A percentile compares a stretch with the other conserved stretches of the same genome.
phyloP scores from a whole-genome alignment of 73 alveolate species.

The Tetrahymena thermophila region DNA sequence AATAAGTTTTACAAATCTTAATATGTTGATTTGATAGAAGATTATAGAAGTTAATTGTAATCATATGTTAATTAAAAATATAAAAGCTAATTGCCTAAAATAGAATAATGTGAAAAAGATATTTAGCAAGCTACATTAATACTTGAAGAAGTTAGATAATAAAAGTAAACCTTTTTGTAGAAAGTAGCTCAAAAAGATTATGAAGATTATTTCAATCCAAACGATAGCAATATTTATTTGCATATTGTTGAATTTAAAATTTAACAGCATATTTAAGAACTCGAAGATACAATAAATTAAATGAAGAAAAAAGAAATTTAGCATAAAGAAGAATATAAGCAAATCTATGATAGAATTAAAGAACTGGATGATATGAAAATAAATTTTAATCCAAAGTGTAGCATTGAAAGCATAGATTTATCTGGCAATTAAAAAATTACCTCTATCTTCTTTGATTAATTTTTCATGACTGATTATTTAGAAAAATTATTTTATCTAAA shows the following conservation, averaged over 20 bases:
- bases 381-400: not conserved
- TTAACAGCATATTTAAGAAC: not conserved
- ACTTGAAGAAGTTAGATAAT: not conserved
- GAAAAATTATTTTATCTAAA: not conserved
- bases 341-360: not conserved
- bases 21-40: not conserved
- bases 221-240: not conserved
- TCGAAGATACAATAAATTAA: not conserved
- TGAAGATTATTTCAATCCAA: not conserved
- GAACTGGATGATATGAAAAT: not conserved
- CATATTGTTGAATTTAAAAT: not conserved
- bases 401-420: not conserved
- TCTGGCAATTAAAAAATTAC: not conserved
- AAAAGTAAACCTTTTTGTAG: not conserved
- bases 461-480: not conserved
- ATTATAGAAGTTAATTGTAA: not conserved
- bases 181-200: not conserved
- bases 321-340: not conserved
- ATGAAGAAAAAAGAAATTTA: not conserved
- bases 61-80: not conserved
- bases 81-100: not conserved
- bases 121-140: not conserved
- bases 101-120: not conserved
- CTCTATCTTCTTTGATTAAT: not conserved
- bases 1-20: not conserved